These are phyloP conservation scores for Fusarium phyllophilum DNA, from an alignment of 2,329 filamentous ascomycete genomes.

Conservation along the genomic window DNA sequence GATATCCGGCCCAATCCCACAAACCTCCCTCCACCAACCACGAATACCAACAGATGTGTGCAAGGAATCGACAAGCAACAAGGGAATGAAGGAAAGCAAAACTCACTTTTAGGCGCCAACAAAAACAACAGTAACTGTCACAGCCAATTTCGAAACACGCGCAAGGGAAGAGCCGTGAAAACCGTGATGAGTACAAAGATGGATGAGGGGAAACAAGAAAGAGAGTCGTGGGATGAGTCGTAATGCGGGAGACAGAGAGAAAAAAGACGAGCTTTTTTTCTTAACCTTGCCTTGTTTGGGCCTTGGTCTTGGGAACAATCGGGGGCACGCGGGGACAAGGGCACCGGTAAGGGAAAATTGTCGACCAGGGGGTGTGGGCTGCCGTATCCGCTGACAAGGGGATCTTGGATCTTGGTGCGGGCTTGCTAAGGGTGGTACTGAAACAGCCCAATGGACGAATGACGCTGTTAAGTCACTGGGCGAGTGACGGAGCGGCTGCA, in stretches of 20 bases:
- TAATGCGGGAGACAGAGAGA: slow-evolving; percentile 44
- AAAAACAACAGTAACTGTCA: slow-evolving; percentile 59
- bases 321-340: slow-evolving; percentile 47
- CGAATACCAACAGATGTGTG: slow-evolving; percentile 35
- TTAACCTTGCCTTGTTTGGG: slow-evolving; percentile 48
- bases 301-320: slow-evolving; percentile 47
- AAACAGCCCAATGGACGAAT: slow-evolving; percentile 46
- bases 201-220: slow-evolving; percentile 48
- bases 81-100: slow-evolving; percentile 41
- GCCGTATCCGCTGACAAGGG: slow-evolving; percentile 46
- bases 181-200: slow-evolving; percentile 51
- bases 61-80: slow-evolving; percentile 31
- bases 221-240: slow-evolving; percentile 49
- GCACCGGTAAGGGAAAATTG: slow-evolving; percentile 48
- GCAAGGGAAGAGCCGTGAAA: slow-evolving; percentile 59
- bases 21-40: slow-evolving; percentile 30
- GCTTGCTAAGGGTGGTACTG: slow-evolving; percentile 45
- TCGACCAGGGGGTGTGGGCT: slow-evolving; percentile 46
- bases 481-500: slow-evolving; percentile 43
- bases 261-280: slow-evolving; percentile 50
- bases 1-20: slow-evolving; percentile 26
- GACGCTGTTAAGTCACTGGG: slow-evolving; percentile 40
- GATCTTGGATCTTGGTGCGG: slow-evolving; percentile 47
- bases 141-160: slow-evolving; percentile 57
- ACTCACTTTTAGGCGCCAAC: slow-evolving; percentile 66